Conservation (phyloP, 768 basidiomycete genomes). For the Dendrothele bispora region DNA sequence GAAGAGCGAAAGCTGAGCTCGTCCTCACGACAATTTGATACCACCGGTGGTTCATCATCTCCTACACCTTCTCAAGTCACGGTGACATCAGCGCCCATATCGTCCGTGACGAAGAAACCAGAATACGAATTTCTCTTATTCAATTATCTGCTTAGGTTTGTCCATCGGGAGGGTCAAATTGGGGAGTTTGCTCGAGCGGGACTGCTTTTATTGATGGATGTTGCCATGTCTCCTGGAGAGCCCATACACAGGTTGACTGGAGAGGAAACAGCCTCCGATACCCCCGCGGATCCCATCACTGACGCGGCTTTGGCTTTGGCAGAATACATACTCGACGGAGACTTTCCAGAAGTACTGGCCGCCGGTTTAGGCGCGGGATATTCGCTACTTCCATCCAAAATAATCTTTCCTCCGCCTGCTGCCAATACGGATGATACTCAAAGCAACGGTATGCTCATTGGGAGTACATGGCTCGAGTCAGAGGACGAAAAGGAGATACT, state of each 20-base stretch:
- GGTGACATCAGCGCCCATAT: slow-evolving; percentile 46
- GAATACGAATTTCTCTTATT: slow-evolving; percentile 97
- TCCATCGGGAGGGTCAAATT: slow-evolving; percentile 90
- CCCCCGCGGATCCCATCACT: slow-evolving; percentile 63
- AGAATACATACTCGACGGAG: slow-evolving; percentile 94
- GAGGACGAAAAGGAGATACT: slow-evolving; percentile 56
- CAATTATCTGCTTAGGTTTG: slow-evolving; percentile 92
- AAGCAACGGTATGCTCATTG: slow-evolving; percentile 70
- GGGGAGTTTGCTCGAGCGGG: slow-evolving; percentile 94
- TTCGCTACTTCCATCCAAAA: slow-evolving; percentile 85
- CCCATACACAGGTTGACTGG: slow-evolving; percentile 39
- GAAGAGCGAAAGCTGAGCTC: slow-evolving; percentile 23
- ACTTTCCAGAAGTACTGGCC: slow-evolving; percentile 95
- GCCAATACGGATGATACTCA: slow-evolving; percentile 35
- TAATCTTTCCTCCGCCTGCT: slow-evolving; percentile 64
- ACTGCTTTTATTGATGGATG: slow-evolving; percentile 91
- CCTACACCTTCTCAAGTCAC: slow-evolving; percentile 64
- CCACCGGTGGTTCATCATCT: slow-evolving; percentile 40
- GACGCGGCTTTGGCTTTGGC: slow-evolving; percentile 88
- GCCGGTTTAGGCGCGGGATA: slow-evolving; percentile 93
- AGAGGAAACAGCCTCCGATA: slow-evolving; percentile 32
- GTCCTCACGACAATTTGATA: too few relatives aligned
- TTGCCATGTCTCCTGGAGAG: slow-evolving; percentile 85
- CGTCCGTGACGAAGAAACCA: slow-evolving; percentile 55
- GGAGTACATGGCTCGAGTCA: slow-evolving; percentile 53